Conservation (phyloP, 768 basidiomycete genomes). For the Suillus subaureus region DNA sequence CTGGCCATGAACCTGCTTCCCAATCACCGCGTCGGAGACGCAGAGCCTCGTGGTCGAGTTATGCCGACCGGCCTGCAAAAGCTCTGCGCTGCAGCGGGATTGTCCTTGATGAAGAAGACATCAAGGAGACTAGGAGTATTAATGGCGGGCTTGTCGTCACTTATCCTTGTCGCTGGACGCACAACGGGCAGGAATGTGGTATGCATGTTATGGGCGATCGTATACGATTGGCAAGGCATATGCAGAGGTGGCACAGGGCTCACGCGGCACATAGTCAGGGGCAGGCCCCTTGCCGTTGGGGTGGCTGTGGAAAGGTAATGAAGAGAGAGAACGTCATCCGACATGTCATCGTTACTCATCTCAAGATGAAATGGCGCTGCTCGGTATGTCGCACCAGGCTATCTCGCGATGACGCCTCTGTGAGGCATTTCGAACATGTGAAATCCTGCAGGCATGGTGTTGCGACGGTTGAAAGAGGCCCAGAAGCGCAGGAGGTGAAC, state of each 20-base stretch:
- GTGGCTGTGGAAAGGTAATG: conserved; percentile 28
- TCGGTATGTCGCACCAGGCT: conserved; percentile 27
- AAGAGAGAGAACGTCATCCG: conserved; percentile 36
- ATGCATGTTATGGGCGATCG: conserved; percentile 30
- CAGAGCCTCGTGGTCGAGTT: conserved; percentile 5
- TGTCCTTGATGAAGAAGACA: conserved; percentile 3
- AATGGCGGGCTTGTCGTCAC: conserved; percentile 19
- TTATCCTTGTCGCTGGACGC: conserved; percentile 30
- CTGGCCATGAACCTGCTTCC: background rate
- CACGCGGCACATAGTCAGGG: conserved; percentile 16
- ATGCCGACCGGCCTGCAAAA: background rate
- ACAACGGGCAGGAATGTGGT: conserved; percentile 25
- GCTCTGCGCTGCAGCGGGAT: background rate
- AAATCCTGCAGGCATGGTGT: conserved; percentile 18
- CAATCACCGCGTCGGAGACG: background rate
- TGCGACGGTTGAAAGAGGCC: conserved; percentile 1
- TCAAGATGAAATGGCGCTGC: conserved; percentile 33
- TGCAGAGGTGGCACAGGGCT: conserved; percentile 27
- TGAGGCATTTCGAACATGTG: conserved; percentile 34
- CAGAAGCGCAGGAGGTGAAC: conserved; percentile 23
- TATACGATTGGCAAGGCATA: conserved; percentile 27
- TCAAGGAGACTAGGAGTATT: background rate
- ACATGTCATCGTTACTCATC: conserved; percentile 28
- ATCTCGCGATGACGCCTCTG: conserved; percentile 36
- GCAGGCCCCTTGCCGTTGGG: conserved; percentile 26